Percentiles rank a stretch among this genome's conserved stretches.
Evolutionary conservation across 768 basidiomycete genomes (phyloP).

Genomic region (Leccinum longicurvipes): DNA sequence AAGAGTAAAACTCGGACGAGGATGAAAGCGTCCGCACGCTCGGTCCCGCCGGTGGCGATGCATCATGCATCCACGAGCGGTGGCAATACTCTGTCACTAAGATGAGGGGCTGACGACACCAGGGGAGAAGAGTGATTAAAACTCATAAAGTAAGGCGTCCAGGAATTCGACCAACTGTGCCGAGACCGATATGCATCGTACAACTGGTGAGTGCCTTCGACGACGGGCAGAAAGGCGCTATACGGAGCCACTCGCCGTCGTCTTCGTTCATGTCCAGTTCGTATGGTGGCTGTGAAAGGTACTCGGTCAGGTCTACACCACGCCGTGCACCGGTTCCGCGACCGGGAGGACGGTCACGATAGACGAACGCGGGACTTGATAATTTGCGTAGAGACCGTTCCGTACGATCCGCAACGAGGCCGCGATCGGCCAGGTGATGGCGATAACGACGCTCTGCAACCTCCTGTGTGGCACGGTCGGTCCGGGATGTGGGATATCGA

Average conservation of each 20-base stretch:
- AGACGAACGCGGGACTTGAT: conserved; percentile 50
- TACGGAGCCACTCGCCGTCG: conserved; percentile 56
- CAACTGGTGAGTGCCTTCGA: conserved; percentile 57
- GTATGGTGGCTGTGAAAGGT: conserved; percentile 48
- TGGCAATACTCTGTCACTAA: conserved; percentile 27
- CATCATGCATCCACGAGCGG: conserved; percentile 29
- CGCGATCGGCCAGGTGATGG: conserved; percentile 47
- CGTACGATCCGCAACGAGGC: conserved; percentile 64
- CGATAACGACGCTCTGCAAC: conserved; percentile 69
- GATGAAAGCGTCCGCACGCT: conserved; percentile 24
- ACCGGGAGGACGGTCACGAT: conserved; percentile 43
- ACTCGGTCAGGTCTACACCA: conserved; percentile 46
- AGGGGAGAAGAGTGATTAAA: conserved; percentile 26
- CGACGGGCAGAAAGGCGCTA: conserved; percentile 29
- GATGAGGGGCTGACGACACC: conserved; percentile 23
- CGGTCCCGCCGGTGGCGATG: conserved; percentile 20
- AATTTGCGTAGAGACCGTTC: conserved; percentile 59
- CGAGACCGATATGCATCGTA: conserved; percentile 59
- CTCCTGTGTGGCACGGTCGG: conserved; percentile 47
- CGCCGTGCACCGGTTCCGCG: conserved; percentile 34
- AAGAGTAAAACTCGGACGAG: conserved; percentile 22
- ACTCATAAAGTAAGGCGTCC: conserved; percentile 20
- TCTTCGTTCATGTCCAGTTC: conserved; percentile 64
- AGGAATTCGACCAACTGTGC: conserved; percentile 28
- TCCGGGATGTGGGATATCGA: background rate